These are phyloP conservation scores for Rhizophlyctis rosea DNA, from an alignment of 192 early-diverging fungal species.

Conservation along the genomic window DNA sequence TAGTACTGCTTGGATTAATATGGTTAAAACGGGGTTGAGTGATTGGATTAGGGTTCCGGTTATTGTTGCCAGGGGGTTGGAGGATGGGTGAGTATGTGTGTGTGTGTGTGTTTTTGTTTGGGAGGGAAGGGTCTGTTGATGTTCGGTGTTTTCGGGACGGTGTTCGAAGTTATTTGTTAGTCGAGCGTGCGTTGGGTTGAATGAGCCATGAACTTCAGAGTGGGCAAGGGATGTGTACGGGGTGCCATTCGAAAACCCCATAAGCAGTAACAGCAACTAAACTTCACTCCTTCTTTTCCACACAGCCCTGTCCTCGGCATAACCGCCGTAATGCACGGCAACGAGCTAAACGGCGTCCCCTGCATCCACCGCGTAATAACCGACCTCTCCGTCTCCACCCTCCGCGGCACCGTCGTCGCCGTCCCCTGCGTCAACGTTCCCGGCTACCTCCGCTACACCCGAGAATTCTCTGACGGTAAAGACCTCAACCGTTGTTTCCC, in stretches of 20 bases:
- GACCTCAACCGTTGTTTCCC: constrained; percentile 88
- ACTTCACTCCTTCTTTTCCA: too few species aligned
- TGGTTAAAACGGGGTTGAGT: constrained; percentile 61
- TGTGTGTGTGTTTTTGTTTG: too few species aligned
- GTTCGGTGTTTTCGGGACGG: too few species aligned
- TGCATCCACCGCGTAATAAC: constrained; percentile 82
- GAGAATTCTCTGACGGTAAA: constrained; percentile 82
- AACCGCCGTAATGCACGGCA: constrained; percentile 88
- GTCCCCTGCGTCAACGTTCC: constrained; percentile 86
- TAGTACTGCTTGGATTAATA: constrained; percentile 67
- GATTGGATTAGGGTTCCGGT: constrained; percentile 70
- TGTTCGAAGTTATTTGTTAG: too few species aligned
- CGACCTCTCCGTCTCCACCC: constrained; percentile 66
- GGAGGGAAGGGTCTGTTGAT: too few species aligned
- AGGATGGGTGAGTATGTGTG: constrained; percentile 40
- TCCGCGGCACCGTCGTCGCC: constrained; percentile 83
- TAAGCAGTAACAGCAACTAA: too few species aligned
- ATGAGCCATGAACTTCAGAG: too few species aligned
- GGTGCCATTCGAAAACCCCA: too few species aligned
- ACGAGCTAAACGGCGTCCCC: constrained; percentile 90
- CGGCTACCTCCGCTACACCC: constrained; percentile 72
- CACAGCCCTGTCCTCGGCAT: constrained; percentile 37
- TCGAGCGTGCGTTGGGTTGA: too few species aligned
- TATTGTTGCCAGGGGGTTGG: constrained; percentile 71
- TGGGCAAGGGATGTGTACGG: too few species aligned